These are phyloP conservation scores for Colletotrichum gigasporum DNA, from an alignment of 2,329 filamentous ascomycete species.

Conservation along the genomic window DNA sequence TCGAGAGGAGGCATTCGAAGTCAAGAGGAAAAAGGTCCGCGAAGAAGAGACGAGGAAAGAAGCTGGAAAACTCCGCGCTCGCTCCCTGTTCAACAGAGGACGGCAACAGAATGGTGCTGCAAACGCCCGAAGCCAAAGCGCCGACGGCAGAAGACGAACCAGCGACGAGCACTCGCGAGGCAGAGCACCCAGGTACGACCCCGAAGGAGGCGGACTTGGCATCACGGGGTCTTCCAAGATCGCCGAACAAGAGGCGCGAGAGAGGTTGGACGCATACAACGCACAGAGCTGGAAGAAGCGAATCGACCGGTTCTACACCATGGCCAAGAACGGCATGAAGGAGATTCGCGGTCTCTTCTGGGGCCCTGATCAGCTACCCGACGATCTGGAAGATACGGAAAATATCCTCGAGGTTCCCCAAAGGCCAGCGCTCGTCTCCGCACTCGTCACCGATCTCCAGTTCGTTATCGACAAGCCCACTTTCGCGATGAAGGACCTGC, in stretches of 20 bases:
- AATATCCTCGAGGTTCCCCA: constrained; percentile 86
- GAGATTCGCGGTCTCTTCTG: constrained; percentile 84
- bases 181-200: constrained; percentile 76
- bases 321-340: constrained; percentile 77
- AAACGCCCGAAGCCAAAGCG: constrained; percentile 64
- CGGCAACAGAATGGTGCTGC: constrained; percentile 45
- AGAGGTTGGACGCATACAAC: constrained; percentile 81
- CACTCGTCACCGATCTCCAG: constrained; percentile 84
- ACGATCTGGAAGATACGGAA: constrained; percentile 85
- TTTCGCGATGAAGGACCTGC: constrained; percentile 83
- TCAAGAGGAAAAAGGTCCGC: constrained; percentile 86
- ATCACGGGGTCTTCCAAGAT: constrained; percentile 79
- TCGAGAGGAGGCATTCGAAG: constrained; percentile 86
- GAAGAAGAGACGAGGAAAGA: constrained; percentile 72
- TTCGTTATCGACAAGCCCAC: constrained; percentile 91
- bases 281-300: constrained; percentile 91
- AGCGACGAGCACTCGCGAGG: constrained; percentile 46
- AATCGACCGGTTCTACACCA: constrained; percentile 79
- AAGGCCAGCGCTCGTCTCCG: constrained; percentile 83
- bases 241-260: constrained; percentile 78
- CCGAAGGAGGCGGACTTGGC: constrained; percentile 74
- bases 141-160: constrained; percentile 53
- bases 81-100: constrained; percentile 56
- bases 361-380: constrained; percentile 81
- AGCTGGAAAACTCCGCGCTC: constrained; percentile 61